Percentiles rank a stretch among this genome's conserved stretches.
These are phyloP conservation scores for Microbotryum saponariae DNA, from an alignment of 1,284 basidiomycete genomes.

Conservation along the genomic window DNA sequence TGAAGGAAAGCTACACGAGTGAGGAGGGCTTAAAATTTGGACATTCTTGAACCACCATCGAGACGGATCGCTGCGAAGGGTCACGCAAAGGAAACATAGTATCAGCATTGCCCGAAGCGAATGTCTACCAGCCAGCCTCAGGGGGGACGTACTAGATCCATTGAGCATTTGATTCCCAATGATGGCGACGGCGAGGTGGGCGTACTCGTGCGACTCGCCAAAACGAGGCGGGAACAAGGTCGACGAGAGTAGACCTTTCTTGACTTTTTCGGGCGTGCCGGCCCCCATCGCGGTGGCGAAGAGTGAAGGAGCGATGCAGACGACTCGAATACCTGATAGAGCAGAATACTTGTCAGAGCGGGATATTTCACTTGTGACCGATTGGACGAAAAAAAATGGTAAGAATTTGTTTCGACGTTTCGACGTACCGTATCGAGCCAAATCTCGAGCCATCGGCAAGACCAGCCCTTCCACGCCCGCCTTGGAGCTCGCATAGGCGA, in stretches of 20 bases:
- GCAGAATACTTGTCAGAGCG: background rate
- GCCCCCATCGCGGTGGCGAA: conserved; percentile 42
- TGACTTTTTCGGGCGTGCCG: conserved; percentile 24
- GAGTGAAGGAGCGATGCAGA: conserved; percentile 37
- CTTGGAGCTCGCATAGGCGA: conserved; percentile 38
- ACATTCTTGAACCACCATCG: conserved; percentile 29
- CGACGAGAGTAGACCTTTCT: conserved; percentile 9
- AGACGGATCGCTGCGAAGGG: conserved; percentile 17
- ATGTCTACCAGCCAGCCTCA: conserved; percentile 6
- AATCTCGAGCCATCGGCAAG: conserved; percentile 42
- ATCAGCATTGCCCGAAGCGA: background rate
- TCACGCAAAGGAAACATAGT: background rate
- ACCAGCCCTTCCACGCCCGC: conserved; percentile 39
- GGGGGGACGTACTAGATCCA: conserved; percentile 7
- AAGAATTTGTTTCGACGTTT: background rate
- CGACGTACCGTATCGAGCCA: conserved; percentile 38
- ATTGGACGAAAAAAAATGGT: background rate
- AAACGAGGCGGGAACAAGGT: conserved; percentile 34
- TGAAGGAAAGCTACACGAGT: no score
- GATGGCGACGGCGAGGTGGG: conserved; percentile 34
- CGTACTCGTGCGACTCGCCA: conserved; percentile 38
- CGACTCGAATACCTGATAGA: conserved; percentile 30
- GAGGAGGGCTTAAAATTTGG: conserved; percentile 19
- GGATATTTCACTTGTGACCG: no score
- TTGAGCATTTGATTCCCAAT: conserved; percentile 36